Base-by-base conservation (phyloP, 2,329 filamentous ascomycete species). In the Alternaria sp. region DNA sequence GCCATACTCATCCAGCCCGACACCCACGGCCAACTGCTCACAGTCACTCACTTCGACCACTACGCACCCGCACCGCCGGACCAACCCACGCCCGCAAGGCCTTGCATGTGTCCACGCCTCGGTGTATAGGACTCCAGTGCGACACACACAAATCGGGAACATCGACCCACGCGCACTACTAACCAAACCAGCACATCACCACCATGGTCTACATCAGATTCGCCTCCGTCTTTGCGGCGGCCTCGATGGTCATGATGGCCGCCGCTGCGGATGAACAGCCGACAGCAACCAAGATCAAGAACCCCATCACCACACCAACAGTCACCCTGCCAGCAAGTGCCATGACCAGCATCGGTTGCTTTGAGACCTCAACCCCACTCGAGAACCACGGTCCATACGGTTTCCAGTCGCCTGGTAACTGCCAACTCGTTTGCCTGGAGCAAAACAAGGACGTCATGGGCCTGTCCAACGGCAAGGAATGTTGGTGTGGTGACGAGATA, bases 401-500 rank as follows among this genome's bases (percentile, higher is more conserved):
- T 28, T 89, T 81, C 68, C 86, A 88, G 68, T 85, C 82, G 63
- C 76, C 78, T 30, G 86, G 87, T 54, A 83, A 83, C 65, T 89
- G 87, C 67, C 83, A 86, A 64, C 68, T 77, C 20, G 75, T 80
- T 63, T 89, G 87, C 72, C 69, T 81, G 24, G 69, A 78, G 3
- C 71, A 78, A 0, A 70, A 81, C 7, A 82, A 85, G 36, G 67
- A 83, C 1, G 90, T 93, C 7, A 87, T 89, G 70, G 92, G 84
- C 32, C 80, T 91, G 44, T 86, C 84, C 7, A 83, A 84, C 18
- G 86, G 86, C 16, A 81, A 83, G 18, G 79, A 87, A 64, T 97
- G 93, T 80, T 91, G 83, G 71, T 96, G 93, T 72, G 93, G 93
- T 60, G 80, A 87, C 64, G 78, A 83, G 59, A 84, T 94, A 48